A percentile compares a stretch with the other conserved stretches of the same genome.
phyloP scores from a whole-genome alignment of 2,329 filamentous ascomycete species.

The Microdochium paspali region DNA sequence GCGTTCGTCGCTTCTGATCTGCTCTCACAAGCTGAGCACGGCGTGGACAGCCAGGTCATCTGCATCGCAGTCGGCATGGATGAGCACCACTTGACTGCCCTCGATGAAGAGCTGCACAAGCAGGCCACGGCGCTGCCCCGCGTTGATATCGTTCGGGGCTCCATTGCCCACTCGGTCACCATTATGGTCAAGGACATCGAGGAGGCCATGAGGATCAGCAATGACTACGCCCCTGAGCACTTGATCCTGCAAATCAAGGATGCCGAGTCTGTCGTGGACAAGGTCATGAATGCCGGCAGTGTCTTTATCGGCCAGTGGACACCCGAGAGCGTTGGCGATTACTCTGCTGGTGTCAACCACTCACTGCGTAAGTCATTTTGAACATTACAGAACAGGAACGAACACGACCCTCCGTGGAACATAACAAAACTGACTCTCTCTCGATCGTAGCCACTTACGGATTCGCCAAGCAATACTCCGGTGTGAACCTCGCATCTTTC shows the following conservation, averaged over 20 bases:
- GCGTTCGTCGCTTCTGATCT: slow-evolving; percentile 94
- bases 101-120: slow-evolving; percentile 82
- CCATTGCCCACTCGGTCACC: slow-evolving; percentile 87
- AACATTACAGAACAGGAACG: not conserved
- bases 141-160: slow-evolving; percentile 83
- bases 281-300: slow-evolving; percentile 88
- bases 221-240: slow-evolving; percentile 93
- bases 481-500: slow-evolving; percentile 92
- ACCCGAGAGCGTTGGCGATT: slow-evolving; percentile 94
- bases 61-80: slow-evolving; percentile 74
- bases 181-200: slow-evolving; percentile 63
- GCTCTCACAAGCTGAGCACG: slow-evolving; percentile 92
- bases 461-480: slow-evolving; percentile 96
- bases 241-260: slow-evolving; percentile 83
- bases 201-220: slow-evolving; percentile 75
- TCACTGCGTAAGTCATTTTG: slow-evolving; percentile 67
- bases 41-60: slow-evolving; percentile 91
- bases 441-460: slow-evolving; percentile 81
- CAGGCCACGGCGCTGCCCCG: slow-evolving; percentile 83
- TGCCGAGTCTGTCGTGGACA: slow-evolving; percentile 62
- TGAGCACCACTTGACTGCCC: slow-evolving; percentile 64
- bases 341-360: slow-evolving; percentile 96
- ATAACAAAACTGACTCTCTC: not conserved
- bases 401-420: slow-evolving; percentile 12
- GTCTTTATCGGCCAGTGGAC: slow-evolving; percentile 97